Percentiles rank a stretch among this genome's conserved stretches.
Evolutionary conservation across 805 yeast genomes (phyloP).

Genomic region (Lipomyces yamanashiensis): DNA sequence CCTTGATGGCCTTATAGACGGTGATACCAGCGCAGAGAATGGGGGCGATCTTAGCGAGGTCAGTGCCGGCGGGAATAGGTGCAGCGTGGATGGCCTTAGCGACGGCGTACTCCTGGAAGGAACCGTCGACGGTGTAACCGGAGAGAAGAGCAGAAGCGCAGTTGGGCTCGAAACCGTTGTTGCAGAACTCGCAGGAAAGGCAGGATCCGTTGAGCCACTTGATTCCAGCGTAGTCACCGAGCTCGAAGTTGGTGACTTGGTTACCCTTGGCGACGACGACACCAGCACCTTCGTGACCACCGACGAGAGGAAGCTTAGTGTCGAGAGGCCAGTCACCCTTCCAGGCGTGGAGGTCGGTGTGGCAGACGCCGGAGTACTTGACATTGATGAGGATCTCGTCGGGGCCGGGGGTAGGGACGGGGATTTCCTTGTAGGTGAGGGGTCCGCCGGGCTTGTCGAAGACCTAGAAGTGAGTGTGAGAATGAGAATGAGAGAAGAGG

Average conservation of each 20-base stretch:
- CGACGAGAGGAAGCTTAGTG: slow-evolving; percentile 75
- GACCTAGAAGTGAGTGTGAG: slow-evolving; percentile 14
- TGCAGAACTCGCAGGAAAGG: slow-evolving; percentile 75
- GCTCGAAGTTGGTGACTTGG: slow-evolving; percentile 68
- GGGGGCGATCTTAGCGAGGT: slow-evolving; percentile 78
- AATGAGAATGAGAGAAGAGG: background rate
- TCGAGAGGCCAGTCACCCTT: slow-evolving; percentile 88
- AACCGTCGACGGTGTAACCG: slow-evolving; percentile 89
- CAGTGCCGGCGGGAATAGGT: slow-evolving; percentile 70
- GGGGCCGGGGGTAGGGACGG: slow-evolving; percentile 78
- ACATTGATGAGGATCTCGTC: slow-evolving; percentile 80
- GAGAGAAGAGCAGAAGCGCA: slow-evolving; percentile 73
- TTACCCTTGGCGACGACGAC: slow-evolving; percentile 77
- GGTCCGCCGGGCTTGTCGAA: slow-evolving; percentile 37
- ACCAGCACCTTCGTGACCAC: slow-evolving; percentile 93
- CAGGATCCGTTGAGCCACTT: slow-evolving; percentile 86
- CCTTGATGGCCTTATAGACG: slow-evolving; percentile 86
- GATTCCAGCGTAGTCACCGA: slow-evolving; percentile 82
- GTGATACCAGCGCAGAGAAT: slow-evolving; percentile 91
- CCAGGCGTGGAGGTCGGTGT: slow-evolving; percentile 93
- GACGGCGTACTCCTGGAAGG: slow-evolving; percentile 88
- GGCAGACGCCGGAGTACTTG: slow-evolving; percentile 90
- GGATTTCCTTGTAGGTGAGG: slow-evolving; percentile 64
- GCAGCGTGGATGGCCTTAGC: slow-evolving; percentile 91
- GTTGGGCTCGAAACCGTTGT: slow-evolving; percentile 66